Evolutionary conservation across 176 grass and related monocot genomes (phyloP), one percentile per base, ranked within the genome.

Genomic region (Musa schizocarpa): DNA sequence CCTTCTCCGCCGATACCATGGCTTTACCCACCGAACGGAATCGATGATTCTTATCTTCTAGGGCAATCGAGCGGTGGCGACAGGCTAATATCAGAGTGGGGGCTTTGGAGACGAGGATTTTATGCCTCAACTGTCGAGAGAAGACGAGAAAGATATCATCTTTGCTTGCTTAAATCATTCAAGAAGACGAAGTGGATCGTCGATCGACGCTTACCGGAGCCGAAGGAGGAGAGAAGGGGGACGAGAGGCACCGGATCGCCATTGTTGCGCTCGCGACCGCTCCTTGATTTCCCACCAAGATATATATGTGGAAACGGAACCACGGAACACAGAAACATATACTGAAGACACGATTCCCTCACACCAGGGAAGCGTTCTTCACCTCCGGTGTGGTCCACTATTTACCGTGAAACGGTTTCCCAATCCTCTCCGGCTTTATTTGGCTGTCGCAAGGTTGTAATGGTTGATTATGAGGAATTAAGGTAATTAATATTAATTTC

Each of bases 1-100:
- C 68, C 48, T 70, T 70, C 68, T 52, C 68, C 9, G 68, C 68
- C 43, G 68, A 70, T 43, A 70, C 68, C 68, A 70, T 70, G 68
- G 68, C 11, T 51, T 70, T 70, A 11, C 68, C 34, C 48, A 51
- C 17, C 16, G 68, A 70, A 51, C 68, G 34, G 16, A 70, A 10
- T 25, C 2, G 16, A 21, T 3, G 68, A n/a, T 70, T 50, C 25
- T 70, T 50, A 16, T 70, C 68, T 70, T 14, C 20, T 22, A 22
- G 48, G 11, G 17, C 14, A 43, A 52, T 51, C 34, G 7, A 10
- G 48, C 34, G 68, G 19, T n/a, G 43, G 34, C 14, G 0, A 11
- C 10, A n/a, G 1, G 19, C 48, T 19, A 19, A 51, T 16, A 17
- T 34, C 68, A 52, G 68, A 70, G 50, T 9, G 19, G 68, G 3